Evolutionary conservation across 1,139 yeast species (phyloP).

Genomic region (Candida frijolesensis): DNA sequence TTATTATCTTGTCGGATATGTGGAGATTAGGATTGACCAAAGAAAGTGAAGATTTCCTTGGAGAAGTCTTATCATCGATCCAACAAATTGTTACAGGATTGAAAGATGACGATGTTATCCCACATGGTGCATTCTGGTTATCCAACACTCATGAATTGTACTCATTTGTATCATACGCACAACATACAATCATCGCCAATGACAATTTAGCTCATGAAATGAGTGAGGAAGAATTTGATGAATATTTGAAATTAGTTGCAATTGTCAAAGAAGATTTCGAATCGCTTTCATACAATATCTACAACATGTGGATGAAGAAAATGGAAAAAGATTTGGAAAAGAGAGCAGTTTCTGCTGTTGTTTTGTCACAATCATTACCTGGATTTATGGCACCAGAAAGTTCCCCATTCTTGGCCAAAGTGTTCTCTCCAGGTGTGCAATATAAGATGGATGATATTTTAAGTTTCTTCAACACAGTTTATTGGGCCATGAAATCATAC

Average conservation of each 20-base stretch:
- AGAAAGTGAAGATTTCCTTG: conserved; percentile 88
- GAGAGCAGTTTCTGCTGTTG: conserved; percentile 92
- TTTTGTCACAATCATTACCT: conserved; percentile 90
- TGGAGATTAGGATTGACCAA: conserved; percentile 96
- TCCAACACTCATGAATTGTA: conserved; percentile 95
- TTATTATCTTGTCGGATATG: conserved; percentile 92
- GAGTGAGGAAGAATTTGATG: conserved; percentile 89
- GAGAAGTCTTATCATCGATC: conserved; percentile 85
- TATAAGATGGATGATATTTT: conserved; percentile 95
- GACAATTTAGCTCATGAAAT: conserved; percentile 79
- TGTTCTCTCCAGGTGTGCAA: conserved; percentile 71
- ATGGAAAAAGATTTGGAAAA: conserved; percentile 89
- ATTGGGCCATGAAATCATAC: conserved; percentile 93
- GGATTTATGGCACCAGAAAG: conserved; percentile 93
- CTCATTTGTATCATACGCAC: conserved; percentile 93
- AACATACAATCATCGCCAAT: conserved; percentile 82
- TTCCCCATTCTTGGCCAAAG: conserved; percentile 81
- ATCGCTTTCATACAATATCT: conserved; percentile 88
- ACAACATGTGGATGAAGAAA: conserved; percentile 97
- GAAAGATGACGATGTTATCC: conserved; percentile 84
- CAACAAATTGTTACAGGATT: conserved; percentile 73
- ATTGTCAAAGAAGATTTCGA: conserved; percentile 95
- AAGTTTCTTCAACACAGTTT: conserved; percentile 85
- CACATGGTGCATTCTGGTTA: conserved; percentile 97
- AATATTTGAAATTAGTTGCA: conserved; percentile 85